These are phyloP conservation scores for Phytophthora megakarya DNA, from an alignment of 352 stramenopile species.

Conservation along the genomic window DNA sequence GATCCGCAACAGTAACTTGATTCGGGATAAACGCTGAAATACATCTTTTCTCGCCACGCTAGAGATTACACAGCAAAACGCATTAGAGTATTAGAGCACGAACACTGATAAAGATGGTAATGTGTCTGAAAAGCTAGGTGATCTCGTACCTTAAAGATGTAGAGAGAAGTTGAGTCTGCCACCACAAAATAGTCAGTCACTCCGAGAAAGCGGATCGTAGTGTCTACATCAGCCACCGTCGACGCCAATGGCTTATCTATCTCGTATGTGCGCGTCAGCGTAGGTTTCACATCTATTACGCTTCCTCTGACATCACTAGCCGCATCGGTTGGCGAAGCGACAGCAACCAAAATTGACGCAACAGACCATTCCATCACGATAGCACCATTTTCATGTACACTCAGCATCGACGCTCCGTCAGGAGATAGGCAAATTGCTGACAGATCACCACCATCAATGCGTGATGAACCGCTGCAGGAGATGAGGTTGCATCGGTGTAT, in stretches of 20 bases:
- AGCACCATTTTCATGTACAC: slow-evolving; percentile 25
- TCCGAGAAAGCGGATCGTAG: slow-evolving; percentile 42
- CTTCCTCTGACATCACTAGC: slow-evolving; percentile 37
- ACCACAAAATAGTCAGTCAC: slow-evolving; percentile 41
- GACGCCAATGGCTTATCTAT: slow-evolving; percentile 23
- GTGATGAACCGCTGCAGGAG: slow-evolving; percentile 12
- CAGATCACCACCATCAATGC: slow-evolving; percentile 17
- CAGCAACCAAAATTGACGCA: slow-evolving; percentile 30
- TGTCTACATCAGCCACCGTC: slow-evolving; percentile 17
- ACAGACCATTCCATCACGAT: slow-evolving; percentile 47
- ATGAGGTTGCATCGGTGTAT: slow-evolving; percentile 41
- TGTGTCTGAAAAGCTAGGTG: neutral
- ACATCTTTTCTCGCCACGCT: slow-evolving; percentile 31
- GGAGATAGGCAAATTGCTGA: slow-evolving; percentile 42
- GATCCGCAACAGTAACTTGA: slow-evolving; percentile 30
- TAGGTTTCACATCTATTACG: slow-evolving; percentile 34
- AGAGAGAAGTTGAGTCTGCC: slow-evolving; percentile 31
- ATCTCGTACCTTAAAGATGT: slow-evolving; percentile 45
- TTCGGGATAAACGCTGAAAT: slow-evolving; percentile 37
- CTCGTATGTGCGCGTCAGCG: slow-evolving; percentile 35
- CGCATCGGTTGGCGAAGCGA: slow-evolving; percentile 15
- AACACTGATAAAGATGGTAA: neutral
- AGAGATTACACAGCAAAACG: slow-evolving; percentile 9
- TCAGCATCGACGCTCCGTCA: slow-evolving; percentile 40
- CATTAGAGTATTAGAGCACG: neutral